phyloP scores from a whole-genome alignment of 257 asterid species.

The Solanum peruvianum region DNA sequence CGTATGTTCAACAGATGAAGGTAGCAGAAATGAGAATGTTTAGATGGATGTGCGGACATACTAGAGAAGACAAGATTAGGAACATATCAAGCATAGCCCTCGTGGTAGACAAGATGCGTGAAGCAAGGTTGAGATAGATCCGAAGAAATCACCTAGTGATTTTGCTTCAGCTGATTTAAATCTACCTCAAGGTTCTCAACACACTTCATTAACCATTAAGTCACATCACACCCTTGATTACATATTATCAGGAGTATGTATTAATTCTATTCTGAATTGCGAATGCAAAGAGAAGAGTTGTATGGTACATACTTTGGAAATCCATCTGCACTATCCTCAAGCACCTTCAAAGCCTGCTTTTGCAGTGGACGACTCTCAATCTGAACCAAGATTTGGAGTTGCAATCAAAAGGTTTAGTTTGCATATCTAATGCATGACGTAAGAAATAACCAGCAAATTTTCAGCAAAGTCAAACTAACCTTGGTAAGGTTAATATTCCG shows the following conservation, averaged over 20 bases:
- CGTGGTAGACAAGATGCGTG: neutral
- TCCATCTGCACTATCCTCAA: conserved; percentile 43
- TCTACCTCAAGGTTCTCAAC: neutral
- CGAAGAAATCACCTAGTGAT: neutral
- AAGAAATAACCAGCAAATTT: neutral
- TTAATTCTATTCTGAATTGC: neutral
- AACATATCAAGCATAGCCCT: no score
- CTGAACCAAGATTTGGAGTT: conserved; percentile 22
- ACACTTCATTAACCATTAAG: neutral
- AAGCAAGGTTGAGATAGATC: neutral
- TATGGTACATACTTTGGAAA: conserved; percentile 48
- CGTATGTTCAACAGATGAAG: neutral
- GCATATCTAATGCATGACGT: neutral
- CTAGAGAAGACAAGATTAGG: neutral
- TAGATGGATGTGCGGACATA: neutral
- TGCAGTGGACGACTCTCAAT: conserved; percentile 97
- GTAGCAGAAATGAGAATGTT: neutral
- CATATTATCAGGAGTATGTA: neutral
- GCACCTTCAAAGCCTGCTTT: conserved; percentile 59
- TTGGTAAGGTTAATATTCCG: conserved; percentile 90
- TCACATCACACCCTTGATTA: neutral
- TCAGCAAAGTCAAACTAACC: conserved; percentile 25
- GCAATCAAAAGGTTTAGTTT: neutral
- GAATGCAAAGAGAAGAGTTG: neutral
- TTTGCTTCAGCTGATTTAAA: neutral